Evolutionary conservation across 73 alveolate genomes (phyloP).

Genomic region (Diophrys sp.): DNA sequence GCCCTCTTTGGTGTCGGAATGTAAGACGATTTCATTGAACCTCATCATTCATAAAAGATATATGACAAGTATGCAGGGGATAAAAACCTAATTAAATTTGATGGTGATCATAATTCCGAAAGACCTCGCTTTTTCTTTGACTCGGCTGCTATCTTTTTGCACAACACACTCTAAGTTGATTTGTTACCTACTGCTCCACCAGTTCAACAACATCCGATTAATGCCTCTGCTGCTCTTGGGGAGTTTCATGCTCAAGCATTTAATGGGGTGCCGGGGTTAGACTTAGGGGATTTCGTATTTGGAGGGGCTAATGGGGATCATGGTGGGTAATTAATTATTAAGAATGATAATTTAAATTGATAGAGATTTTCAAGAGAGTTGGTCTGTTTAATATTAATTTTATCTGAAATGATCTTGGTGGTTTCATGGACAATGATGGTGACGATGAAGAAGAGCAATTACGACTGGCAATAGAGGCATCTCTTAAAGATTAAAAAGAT

Average conservation of each 20-base stretch:
- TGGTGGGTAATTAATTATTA: too few species aligned
- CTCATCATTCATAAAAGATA: conserved; percentile 77
- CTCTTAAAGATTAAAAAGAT: conserved; percentile 11
- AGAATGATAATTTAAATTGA: too few species aligned
- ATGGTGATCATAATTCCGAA: conserved; percentile 85
- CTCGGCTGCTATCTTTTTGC: conserved; percentile 53
- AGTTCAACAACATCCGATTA: conserved; percentile 10
- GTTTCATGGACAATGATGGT: conserved; percentile 6
- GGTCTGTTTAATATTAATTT: too few species aligned
- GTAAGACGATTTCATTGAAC: conserved; percentile 71
- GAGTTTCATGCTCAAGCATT: not conserved
- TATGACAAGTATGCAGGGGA: conserved; percentile 82
- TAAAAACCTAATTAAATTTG: conserved; percentile 77
- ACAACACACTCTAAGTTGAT: conserved; percentile 37
- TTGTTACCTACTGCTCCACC: not conserved
- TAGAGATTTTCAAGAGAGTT: too few species aligned
- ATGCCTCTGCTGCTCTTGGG: not conserved
- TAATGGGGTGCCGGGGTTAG: not conserved
- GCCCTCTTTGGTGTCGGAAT: conserved; percentile 79
- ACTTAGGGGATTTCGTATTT: conserved; percentile 22
- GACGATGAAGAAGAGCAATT: conserved; percentile 34
- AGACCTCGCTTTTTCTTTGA: conserved; percentile 72
- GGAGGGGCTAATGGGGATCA: not conserved
- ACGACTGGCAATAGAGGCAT: conserved; percentile 18
- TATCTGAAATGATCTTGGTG: too few species aligned